Conservation (phyloP, 2,329 filamentous ascomycete species). For the Aureobasidium leucospermi region DNA sequence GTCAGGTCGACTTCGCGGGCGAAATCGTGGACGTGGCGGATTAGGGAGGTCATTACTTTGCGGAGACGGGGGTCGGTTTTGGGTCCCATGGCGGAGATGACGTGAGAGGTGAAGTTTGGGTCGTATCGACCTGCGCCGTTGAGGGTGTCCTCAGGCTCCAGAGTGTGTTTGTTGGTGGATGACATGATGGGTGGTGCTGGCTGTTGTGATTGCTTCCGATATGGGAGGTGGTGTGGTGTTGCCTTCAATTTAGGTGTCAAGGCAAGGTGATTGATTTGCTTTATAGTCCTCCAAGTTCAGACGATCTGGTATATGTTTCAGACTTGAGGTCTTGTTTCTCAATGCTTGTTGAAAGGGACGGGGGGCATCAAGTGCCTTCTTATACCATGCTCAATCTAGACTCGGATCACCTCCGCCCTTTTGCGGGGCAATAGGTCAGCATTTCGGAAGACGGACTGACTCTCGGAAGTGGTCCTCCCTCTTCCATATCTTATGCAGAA, state of each 20-base stretch:
- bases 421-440: conserved; percentile 1
- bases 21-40: conserved; percentile 52
- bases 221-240: background rate
- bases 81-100: conserved; percentile 31
- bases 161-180: background rate
- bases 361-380: background rate
- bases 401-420: background rate
- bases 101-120: conserved; percentile 29
- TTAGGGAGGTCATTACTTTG: conserved; percentile 42
- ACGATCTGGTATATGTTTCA: background rate
- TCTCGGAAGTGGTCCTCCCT: background rate
- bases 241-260: background rate
- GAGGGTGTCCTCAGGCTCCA: conserved; percentile 9
- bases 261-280: too few relatives aligned
- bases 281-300: too few relatives aligned
- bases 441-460: background rate
- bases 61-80: conserved; percentile 27
- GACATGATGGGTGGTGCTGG: background rate
- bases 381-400: background rate
- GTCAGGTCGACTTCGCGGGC: conserved; percentile 52
- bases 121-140: conserved; percentile 17
- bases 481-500: background rate
- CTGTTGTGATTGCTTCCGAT: background rate
- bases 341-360: background rate
- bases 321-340: too few relatives aligned